A percentile compares a stretch with the other conserved stretches of the same genome.
Conservation (phyloP, 2,329 filamentous ascomycete species). For the Xylaria sp. region DNA sequence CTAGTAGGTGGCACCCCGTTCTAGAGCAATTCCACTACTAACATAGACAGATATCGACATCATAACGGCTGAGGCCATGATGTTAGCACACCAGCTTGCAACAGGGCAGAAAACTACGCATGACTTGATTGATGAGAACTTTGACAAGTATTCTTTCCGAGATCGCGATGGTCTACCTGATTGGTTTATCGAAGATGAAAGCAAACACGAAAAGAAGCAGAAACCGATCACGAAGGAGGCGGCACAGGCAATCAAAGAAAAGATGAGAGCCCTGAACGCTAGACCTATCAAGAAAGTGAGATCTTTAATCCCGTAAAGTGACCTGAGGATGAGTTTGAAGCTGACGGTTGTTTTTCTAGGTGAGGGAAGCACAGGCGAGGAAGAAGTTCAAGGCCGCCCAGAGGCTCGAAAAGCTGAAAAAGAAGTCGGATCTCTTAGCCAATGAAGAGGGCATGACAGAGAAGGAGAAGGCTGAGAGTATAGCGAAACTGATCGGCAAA, state of each 20-base stretch:
- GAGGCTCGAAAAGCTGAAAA: constrained; percentile 91
- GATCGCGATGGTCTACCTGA: constrained; percentile 93
- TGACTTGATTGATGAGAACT: constrained; percentile 89
- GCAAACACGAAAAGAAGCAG: constrained; percentile 81
- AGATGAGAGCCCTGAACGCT: constrained; percentile 73
- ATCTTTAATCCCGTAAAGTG: neutral
- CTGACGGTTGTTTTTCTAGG: constrained; percentile 28
- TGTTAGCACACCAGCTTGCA: constrained; percentile 90
- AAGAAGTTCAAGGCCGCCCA: constrained; percentile 98
- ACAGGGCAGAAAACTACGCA: constrained; percentile 82
- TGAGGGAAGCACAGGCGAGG: constrained; percentile 92
- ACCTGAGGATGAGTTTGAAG: neutral
- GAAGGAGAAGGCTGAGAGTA: constrained; percentile 91
- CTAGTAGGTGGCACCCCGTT: constrained; percentile 58
- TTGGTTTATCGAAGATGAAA: constrained; percentile 97
- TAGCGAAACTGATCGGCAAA: constrained; percentile 82
- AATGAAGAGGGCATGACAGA: constrained; percentile 94
- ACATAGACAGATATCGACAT: constrained; percentile 84
- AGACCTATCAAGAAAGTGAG: constrained; percentile 76
- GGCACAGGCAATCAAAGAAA: constrained; percentile 92
- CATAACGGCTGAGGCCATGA: constrained; percentile 99
- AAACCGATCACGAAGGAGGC: constrained; percentile 93
- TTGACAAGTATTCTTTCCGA: constrained; percentile 92
- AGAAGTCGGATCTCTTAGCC: constrained; percentile 91
- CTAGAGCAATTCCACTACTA: constrained; percentile 34